Evolutionary conservation across 305 asterid genomes (phyloP), one percentile per base, ranked within the genome.

Genomic region (Rubia tinctorum): DNA sequence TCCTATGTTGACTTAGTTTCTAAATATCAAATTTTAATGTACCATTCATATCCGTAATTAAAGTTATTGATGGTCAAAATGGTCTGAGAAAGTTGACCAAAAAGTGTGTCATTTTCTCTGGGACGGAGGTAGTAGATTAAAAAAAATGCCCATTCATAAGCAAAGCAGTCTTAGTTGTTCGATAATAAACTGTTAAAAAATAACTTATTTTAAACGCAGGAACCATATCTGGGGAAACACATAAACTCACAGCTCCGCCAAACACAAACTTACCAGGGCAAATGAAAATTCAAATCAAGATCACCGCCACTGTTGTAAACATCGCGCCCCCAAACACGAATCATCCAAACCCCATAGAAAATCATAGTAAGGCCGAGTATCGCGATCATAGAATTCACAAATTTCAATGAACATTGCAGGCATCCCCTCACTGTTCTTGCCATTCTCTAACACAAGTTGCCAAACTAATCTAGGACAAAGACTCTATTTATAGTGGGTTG

Each of bases 251-350:
- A 3, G 34, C 34, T 30, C 34, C 3, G 34, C 34, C 10, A 42
- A 42, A 53, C 18, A n/a, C 23, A 11, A 53, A 51, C 70, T 78
- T 72, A 88, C 92, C 91, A 86, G 60, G 92, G 96, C 61, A 83
- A 63, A 44, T 74, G 30, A 53, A 71, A 25, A 45, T 53, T 18
- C 4, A 10, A 23, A 34, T 61, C 66, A 63, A 39, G 30, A 39
- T 39, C 53, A 66, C 45, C 70, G 40, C 56, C 66, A 60, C 70
- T 75, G 23, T 71, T 17, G 15, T 81, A 74, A 12, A 76, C 79
- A 39, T 78, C 81, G 10, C 75, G 78, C 63, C 80, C 86, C 89
- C 84, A 84, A 64, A 75, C 85, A 71, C 82, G 63, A 13, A 84
- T 80, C 86, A 86, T 78, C 73, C 88, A 72, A 43, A 83, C 7